Evolutionary conservation across 805 yeast genomes (phyloP), one percentile per base, ranked within the genome.

Genomic region (Candida anglica): DNA sequence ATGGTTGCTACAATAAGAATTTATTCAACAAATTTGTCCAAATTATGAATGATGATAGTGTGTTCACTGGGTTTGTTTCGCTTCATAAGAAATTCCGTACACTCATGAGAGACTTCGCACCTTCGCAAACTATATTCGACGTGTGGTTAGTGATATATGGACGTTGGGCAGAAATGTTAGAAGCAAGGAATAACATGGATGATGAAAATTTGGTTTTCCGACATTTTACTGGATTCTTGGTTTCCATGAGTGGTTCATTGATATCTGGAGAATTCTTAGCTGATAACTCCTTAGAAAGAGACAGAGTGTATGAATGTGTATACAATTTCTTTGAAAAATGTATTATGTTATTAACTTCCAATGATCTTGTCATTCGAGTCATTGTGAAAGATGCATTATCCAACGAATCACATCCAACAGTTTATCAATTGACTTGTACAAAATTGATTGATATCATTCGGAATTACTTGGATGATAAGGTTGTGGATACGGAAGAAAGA

Each of bases 61-160:
- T 79, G 2, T 73, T 81, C 26, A 77, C 85, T 1, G 89, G 93
- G 19, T 69, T 79, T 15, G 79, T 81, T 19, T 88, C 94, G 0
- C 66, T 83, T 22, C 88, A 84, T 48, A 82, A 83, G 50, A 73
- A 77, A 38, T 57, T 83, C 33, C 68, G 84, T 50, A 53, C 38
- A 33, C 48, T 56, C 19, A 40, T 57, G 21, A 36, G 61, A 37
- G 54, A 47, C 14, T 47, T 58, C 2, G 42, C 40, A 19, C 58
- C 63, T 3, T 52, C 63, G 3, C 42, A 42, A 36, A 45, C 60
- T 2, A 46, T 66, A 16, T 60, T 49, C 36, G 61, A 62, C 29
- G 62, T 61, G 4, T 66, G 71, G 72, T 30, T 57, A 9, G 45
- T 61, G n/a, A 70, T 79, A 38, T 78, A 70, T 47, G 64, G 65